These are phyloP conservation scores for Leccinum variicolor DNA, from an alignment of 768 basidiomycete species.

Conservation along the genomic window DNA sequence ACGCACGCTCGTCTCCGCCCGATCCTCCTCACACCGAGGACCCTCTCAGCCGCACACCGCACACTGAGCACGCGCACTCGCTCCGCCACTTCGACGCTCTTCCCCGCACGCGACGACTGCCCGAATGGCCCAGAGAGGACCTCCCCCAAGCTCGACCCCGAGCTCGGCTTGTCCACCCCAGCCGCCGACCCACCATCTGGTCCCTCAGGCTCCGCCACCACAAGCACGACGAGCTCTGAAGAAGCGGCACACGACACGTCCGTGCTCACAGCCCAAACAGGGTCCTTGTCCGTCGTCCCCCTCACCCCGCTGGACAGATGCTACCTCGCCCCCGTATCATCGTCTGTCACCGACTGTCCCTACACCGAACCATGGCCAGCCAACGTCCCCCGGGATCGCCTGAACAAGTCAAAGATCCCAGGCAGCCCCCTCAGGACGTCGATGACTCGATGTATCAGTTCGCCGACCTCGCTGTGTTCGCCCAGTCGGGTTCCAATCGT, in stretches of 20 bases:
- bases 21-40: slow-evolving; percentile 16
- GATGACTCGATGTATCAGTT: slow-evolving; percentile 1
- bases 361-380: slow-evolving; percentile 23
- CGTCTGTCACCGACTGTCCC: slow-evolving; percentile 18
- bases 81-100: slow-evolving; percentile 16
- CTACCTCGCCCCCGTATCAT: slow-evolving; percentile 14
- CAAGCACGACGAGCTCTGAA: neutral
- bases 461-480: neutral
- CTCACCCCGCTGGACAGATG: slow-evolving; percentile 1
- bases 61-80: slow-evolving; percentile 2
- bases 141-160: slow-evolving; percentile 18
- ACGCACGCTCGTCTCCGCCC: slow-evolving; percentile 18
- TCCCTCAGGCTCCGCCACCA: neutral
- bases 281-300: neutral
- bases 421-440: slow-evolving; percentile 24
- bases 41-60: slow-evolving; percentile 1
- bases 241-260: slow-evolving; percentile 13
- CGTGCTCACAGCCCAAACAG: slow-evolving; percentile 4
- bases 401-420: slow-evolving; percentile 6
- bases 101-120: neutral
- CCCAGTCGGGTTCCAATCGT: too few species aligned
- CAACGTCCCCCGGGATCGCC: slow-evolving; percentile 1
- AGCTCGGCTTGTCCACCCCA: slow-evolving; percentile 14
- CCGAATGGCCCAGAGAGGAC: slow-evolving; percentile 9
- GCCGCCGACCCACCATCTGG: neutral